Evolutionary conservation across 768 basidiomycete species (phyloP).

Genomic region (Termitomyces sp.): DNA sequence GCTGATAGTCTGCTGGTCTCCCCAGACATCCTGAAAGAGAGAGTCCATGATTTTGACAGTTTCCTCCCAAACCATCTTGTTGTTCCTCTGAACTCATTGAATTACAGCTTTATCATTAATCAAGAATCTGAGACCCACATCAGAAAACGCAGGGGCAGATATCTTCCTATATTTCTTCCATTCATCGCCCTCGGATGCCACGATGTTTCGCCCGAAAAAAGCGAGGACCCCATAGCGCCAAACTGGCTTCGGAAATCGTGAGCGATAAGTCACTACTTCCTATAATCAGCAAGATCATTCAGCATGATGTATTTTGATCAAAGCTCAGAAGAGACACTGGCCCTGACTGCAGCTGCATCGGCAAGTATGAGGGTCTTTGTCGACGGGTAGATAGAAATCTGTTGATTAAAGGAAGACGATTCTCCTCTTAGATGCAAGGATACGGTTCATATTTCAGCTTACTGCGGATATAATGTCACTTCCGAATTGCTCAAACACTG

Average conservation of each 20-base stretch:
- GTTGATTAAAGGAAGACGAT: not conserved
- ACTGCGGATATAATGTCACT: slow-evolving; percentile 32
- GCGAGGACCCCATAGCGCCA: slow-evolving; percentile 36
- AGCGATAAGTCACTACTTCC: slow-evolving; percentile 44
- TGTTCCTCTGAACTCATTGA: slow-evolving; percentile 29
- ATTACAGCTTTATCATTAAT: not conserved
- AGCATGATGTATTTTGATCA: not conserved
- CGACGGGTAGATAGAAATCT: slow-evolving; percentile 23
- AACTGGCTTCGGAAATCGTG: slow-evolving; percentile 54
- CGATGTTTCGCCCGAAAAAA: slow-evolving; percentile 56
- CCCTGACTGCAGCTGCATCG: slow-evolving; percentile 37
- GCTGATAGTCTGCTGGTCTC: slow-evolving; percentile 28
- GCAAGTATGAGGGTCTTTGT: slow-evolving; percentile 23
- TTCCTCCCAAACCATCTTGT: slow-evolving; percentile 44
- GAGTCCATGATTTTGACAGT: slow-evolving; percentile 35
- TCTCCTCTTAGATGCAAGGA: not conserved
- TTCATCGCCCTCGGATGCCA: slow-evolving; percentile 56
- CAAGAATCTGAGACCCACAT: slow-evolving; percentile 26
- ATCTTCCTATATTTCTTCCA: slow-evolving; percentile 66
- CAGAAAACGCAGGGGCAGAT: slow-evolving; percentile 59
- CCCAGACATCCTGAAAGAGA: slow-evolving; percentile 46
- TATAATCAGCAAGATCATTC: slow-evolving; percentile 14
- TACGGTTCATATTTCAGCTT: not conserved
- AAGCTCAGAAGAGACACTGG: slow-evolving; percentile 5
- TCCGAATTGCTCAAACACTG: slow-evolving; percentile 26